Base-by-base conservation (phyloP, 352 stramenopile species). In the Phytopythium cucurbitacearum region DNA sequence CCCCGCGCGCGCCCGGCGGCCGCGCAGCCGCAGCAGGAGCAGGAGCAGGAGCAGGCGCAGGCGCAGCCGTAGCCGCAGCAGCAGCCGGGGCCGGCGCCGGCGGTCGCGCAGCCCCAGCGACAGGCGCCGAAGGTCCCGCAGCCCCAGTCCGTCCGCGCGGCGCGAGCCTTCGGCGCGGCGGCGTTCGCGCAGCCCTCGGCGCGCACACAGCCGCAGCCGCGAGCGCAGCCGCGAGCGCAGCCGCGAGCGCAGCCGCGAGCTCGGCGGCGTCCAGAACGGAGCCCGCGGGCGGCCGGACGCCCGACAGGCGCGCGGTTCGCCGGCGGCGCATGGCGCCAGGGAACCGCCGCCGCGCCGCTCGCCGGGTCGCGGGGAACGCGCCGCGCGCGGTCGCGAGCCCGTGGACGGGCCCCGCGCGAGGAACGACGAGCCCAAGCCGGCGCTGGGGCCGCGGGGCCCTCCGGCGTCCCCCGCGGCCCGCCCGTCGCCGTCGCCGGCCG, bases 1-100 rank as follows among this genome's bases (percentile, higher is more conserved):
- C 34, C 45, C 35, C 4, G 51, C 47, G 9, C 53, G 51, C n/a
- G 40, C 42, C 8, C 49, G 33, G 12, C 35, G 32, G 4, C 15
- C 16, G n/a, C 42, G 56, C 42, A 51, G 41, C 33, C 21, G 40
- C 10, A 52, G 49, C 6, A 37, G 42, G 2, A 58, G 49, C 32
- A 32, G 37, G 12, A 54, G 40, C 7, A 49, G 49, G 4, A 40
- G 49, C 39, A 52, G 53, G 7, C 51, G 57, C 42, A 68, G 57
- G 37, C 53, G 57, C 10, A 71, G 64, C 11, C 33, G 40, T 34
- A 77, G 68, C 37, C 51, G 49, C 42, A 54, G 40, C 7, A 49
- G 49, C 7, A 40, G 49, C 39, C 48, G 53, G 7, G 47, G 57
- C 42, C 65, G 57, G 38, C 33, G 38, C 33, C 9, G 48, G 16